A percentile compares a stretch with the other conserved stretches of the same genome.
phyloP scores from a whole-genome alignment of 257 asterid genomes.

The Primulina eburnea region DNA sequence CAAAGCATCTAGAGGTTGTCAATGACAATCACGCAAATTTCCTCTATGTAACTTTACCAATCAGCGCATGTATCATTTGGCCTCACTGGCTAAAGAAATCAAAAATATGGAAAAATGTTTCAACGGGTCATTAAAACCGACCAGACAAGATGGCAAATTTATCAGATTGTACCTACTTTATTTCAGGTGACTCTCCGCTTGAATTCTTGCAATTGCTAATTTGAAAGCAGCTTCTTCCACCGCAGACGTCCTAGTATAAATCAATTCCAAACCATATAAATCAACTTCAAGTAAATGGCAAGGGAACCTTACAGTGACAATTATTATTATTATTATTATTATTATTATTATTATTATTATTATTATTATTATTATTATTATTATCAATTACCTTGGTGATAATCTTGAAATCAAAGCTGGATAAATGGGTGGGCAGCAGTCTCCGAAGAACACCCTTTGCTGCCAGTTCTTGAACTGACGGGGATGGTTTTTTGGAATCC shows the following conservation, averaged over 20 bases:
- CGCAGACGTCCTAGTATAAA: constrained; percentile 59
- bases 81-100: too few relatives aligned
- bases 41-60: too few relatives aligned
- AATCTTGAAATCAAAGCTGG: constrained; percentile 60
- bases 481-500: constrained; percentile 48
- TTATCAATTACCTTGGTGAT: constrained; percentile 50
- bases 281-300: constrained; percentile 8
- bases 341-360: too few relatives aligned
- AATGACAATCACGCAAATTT: too few relatives aligned
- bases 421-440: constrained; percentile 75
- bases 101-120: neutral
- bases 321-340: neutral
- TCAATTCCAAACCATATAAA: constrained; percentile 13
- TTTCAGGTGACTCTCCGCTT: constrained; percentile 56
- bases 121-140: constrained; percentile 16
- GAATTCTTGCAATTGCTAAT: constrained; percentile 60
- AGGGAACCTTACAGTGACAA: too few relatives aligned
- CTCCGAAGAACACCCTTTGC: constrained; percentile 78
- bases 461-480: constrained; percentile 68
- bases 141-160: constrained; percentile 9
- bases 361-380: too few relatives aligned
- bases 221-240: constrained; percentile 76
- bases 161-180: constrained; percentile 59
- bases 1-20: too few relatives aligned
- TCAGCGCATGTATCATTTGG: too few relatives aligned